Percentiles rank a stretch among this genome's conserved stretches.
Conservation (phyloP, 2,329 filamentous ascomycete species). For the Fonsecaea erecta region DNA sequence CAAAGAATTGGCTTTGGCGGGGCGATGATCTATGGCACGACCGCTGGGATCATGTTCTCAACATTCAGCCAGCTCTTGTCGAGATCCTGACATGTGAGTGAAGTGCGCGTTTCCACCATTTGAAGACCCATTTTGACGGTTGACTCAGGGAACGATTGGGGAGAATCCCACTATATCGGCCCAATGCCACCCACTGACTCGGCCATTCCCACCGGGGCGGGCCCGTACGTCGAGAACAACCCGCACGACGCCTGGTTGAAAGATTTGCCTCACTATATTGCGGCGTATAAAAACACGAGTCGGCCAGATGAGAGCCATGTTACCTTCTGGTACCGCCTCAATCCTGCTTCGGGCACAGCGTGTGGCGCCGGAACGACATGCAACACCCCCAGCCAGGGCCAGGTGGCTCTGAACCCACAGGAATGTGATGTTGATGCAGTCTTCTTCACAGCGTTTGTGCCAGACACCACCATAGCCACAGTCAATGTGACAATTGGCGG, state of each 20-base stretch:
- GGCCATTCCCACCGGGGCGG: slow-evolving; percentile 8
- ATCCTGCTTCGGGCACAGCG: neutral
- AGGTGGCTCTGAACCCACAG: slow-evolving; percentile 1
- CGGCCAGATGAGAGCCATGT: slow-evolving; percentile 11
- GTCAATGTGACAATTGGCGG: slow-evolving; percentile 18
- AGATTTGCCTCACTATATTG: slow-evolving; percentile 17
- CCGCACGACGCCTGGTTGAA: slow-evolving; percentile 16
- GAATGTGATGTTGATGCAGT: slow-evolving; percentile 7
- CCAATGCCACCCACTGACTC: slow-evolving; percentile 11
- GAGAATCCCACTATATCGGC: slow-evolving; percentile 16
- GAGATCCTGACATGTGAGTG: slow-evolving; percentile 14
- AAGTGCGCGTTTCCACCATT: neutral
- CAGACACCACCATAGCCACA: slow-evolving; percentile 4
- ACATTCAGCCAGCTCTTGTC: slow-evolving; percentile 6
- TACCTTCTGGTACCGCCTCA: slow-evolving; percentile 19
- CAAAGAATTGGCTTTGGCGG: slow-evolving; percentile 19
- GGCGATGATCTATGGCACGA: slow-evolving; percentile 12
- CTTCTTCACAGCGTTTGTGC: slow-evolving; percentile 16
- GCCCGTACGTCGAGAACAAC: slow-evolving; percentile 4
- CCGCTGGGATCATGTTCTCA: slow-evolving; percentile 10
- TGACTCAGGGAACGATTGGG: neutral
- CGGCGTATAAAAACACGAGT: slow-evolving; percentile 6
- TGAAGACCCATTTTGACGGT: neutral
- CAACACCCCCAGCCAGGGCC: slow-evolving; percentile 8
- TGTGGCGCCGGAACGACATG: slow-evolving; percentile 8